Percentiles rank a stretch among this genome's conserved stretches.
Evolutionary conservation across 805 yeast genomes (phyloP).

Genomic region (Zygotorulaspora danielsina): DNA sequence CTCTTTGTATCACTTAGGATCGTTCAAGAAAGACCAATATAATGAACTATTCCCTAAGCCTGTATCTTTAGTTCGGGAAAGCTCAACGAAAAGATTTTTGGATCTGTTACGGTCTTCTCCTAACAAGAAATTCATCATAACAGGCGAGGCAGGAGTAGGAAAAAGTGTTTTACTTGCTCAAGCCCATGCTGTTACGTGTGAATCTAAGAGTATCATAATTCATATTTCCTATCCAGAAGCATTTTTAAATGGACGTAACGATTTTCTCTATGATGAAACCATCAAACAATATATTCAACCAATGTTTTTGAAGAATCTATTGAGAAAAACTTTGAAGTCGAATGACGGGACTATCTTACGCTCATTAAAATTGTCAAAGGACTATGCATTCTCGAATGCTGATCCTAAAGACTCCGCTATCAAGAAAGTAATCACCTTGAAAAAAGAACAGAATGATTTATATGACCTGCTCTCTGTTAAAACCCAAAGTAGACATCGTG

Average conservation of each 20-base stretch:
- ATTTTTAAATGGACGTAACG: conserved; percentile 68
- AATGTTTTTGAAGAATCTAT: conserved; percentile 60
- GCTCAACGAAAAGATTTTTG: conserved; percentile 41
- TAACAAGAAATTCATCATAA: conserved; percentile 49
- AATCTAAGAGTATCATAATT: conserved; percentile 55
- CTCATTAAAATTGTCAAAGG: conserved; percentile 35
- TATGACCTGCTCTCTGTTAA: conserved; percentile 41
- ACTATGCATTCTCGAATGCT: conserved; percentile 34
- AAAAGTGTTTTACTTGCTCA: conserved; percentile 72
- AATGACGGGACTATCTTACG: conserved; percentile 41
- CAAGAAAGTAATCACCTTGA: conserved; percentile 30
- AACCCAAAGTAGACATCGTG: conserved; percentile 39
- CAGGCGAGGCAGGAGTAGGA: conserved; percentile 75
- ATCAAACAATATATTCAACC: conserved; percentile 65
- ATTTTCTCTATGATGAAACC: conserved; percentile 53
- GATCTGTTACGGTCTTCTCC: conserved; percentile 40
- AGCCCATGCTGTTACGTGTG: conserved; percentile 31
- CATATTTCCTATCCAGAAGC: conserved; percentile 60
- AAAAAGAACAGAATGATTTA: conserved; percentile 35
- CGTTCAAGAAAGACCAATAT: conserved; percentile 64
- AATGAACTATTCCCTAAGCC: conserved; percentile 63
- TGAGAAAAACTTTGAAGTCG: conserved; percentile 47
- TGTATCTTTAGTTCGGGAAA: conserved; percentile 51
- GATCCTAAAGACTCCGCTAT: conserved; percentile 31
- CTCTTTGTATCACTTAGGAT: conserved; percentile 50